These are phyloP conservation scores for Trypanosomatidae sp. DNA, from an alignment of 208 protist species.

Conservation along the genomic window DNA sequence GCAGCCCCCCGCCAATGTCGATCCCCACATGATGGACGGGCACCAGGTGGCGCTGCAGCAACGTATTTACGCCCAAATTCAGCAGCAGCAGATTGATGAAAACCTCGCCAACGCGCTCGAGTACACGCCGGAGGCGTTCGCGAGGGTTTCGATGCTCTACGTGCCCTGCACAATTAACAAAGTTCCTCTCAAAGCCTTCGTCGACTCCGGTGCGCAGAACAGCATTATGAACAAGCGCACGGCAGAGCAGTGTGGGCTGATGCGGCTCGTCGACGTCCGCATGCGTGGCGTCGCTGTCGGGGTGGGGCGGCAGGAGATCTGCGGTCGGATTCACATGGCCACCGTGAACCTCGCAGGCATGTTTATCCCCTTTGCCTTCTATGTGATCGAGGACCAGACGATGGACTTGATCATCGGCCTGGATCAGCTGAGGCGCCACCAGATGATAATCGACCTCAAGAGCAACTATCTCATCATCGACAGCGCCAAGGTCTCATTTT, in stretches of 20 bases:
- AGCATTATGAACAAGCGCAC: slow-evolving; percentile 82
- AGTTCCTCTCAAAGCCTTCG: slow-evolving; percentile 92
- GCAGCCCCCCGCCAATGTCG: neutral
- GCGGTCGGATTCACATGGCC: slow-evolving; percentile 92
- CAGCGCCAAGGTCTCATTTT: slow-evolving; percentile 47
- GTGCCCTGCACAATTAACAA: slow-evolving; percentile 91
- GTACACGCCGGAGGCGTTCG: slow-evolving; percentile 95
- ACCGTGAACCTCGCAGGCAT: slow-evolving; percentile 74
- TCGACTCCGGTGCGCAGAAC: slow-evolving; percentile 90
- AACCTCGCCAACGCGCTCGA: slow-evolving; percentile 92
- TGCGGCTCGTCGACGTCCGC: slow-evolving; percentile 87
- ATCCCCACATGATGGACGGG: slow-evolving; percentile 32
- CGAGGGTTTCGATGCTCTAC: slow-evolving; percentile 91
- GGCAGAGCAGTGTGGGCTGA: slow-evolving; percentile 87
- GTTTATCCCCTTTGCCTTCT: slow-evolving; percentile 84
- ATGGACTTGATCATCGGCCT: slow-evolving; percentile 95
- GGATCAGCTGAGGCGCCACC: slow-evolving; percentile 92
- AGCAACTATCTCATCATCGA: slow-evolving; percentile 54
- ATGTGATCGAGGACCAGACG: slow-evolving; percentile 84
- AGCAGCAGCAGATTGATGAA: slow-evolving; percentile 83
- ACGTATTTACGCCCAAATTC: slow-evolving; percentile 78
- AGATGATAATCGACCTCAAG: slow-evolving; percentile 73
- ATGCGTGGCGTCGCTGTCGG: slow-evolving; percentile 85
- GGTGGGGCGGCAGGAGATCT: slow-evolving; percentile 88
- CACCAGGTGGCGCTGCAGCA: slow-evolving; percentile 74